Conservation (phyloP, 139 green algal genomes). For the Choricystis sp. region DNA sequence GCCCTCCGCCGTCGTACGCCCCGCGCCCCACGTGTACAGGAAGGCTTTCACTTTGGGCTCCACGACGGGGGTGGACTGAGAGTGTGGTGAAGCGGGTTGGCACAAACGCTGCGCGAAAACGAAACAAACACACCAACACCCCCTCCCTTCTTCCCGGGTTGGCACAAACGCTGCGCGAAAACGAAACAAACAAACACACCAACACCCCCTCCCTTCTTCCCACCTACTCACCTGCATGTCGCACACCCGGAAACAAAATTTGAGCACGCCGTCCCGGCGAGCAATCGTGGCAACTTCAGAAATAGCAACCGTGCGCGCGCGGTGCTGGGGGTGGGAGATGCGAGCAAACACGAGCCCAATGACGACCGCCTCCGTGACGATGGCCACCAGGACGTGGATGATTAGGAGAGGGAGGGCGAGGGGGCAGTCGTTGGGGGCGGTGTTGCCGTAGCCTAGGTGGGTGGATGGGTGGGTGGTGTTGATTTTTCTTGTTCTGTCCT, state of each 20-base stretch:
- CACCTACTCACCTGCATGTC: no score
- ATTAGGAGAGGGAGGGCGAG: constrained; percentile 31
- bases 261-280: constrained; percentile 66
- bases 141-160: no score
- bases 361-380: constrained; percentile 57
- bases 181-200: no score
- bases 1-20: constrained; percentile 53
- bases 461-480: background rate
- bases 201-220: no score
- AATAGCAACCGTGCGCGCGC: constrained; percentile 67
- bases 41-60: constrained; percentile 26
- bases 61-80: constrained; percentile 14
- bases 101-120: no score
- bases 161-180: no score
- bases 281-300: constrained; percentile 56
- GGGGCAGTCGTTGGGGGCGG: constrained; percentile 54
- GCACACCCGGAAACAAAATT: constrained; percentile 80
- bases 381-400: constrained; percentile 43
- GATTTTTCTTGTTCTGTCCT: no score
- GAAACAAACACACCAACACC: no score
- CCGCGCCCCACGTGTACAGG: constrained; percentile 62
- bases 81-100: no score
- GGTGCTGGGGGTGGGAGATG: constrained; percentile 63
- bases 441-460: constrained; percentile 60
- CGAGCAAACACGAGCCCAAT: constrained; percentile 66